Evolutionary conservation across 2,329 filamentous ascomycete species (phyloP).

Genomic region (Claviceps sorghi): DNA sequence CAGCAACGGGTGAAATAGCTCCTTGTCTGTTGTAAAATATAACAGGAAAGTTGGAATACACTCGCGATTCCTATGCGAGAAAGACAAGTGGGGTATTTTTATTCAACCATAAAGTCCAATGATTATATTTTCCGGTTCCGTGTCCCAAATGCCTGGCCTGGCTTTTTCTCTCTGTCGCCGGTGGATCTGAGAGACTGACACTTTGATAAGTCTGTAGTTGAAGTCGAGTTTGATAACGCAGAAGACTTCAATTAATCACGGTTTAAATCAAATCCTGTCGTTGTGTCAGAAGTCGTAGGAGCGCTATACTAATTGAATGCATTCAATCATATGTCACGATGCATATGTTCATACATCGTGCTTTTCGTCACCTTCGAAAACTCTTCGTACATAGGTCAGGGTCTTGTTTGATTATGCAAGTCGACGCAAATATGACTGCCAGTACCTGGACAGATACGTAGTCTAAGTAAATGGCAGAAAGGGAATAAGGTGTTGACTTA

Average conservation of each 20-base stretch:
- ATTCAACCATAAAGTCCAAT: not conserved
- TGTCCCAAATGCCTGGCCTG: not conserved
- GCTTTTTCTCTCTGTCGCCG: not conserved
- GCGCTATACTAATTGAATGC: not conserved
- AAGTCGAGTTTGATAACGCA: not conserved
- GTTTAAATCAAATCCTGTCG: not conserved
- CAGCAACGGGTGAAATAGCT: not conserved
- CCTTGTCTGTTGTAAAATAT: not conserved
- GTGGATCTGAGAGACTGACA: not conserved
- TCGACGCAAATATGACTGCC: not conserved
- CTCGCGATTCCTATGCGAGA: not conserved
- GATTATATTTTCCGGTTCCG: not conserved
- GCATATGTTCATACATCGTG: slow-evolving; percentile 34
- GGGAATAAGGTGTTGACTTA: slow-evolving; percentile 33
- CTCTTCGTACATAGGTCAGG: slow-evolving; percentile 19
- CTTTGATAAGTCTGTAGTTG: not conserved
- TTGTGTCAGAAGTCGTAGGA: not conserved
- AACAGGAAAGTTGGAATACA: not conserved
- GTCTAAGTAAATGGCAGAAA: not conserved
- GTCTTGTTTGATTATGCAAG: not conserved
- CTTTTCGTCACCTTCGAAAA: slow-evolving; percentile 41
- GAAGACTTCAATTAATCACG: not conserved
- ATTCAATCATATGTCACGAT: not conserved
- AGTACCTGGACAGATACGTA: not conserved
- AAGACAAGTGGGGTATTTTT: not conserved